Evolutionary conservation across 495 filamentous ascomycete genomes (phyloP), one percentile per base, ranked within the genome.

Genomic region (Lentithecium fluviatile): DNA sequence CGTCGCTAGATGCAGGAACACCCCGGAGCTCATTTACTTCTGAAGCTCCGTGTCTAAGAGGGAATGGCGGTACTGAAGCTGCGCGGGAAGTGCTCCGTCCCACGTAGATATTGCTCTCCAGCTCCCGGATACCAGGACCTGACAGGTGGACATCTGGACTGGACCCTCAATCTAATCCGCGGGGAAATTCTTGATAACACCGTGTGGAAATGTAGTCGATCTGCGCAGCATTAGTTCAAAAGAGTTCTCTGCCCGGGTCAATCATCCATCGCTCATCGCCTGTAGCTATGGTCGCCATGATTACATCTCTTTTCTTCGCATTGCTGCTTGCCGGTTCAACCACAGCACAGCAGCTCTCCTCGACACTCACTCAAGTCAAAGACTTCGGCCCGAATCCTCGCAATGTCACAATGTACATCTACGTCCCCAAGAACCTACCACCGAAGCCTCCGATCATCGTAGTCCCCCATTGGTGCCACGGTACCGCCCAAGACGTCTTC

Each of bases 361-460:
- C 61, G 6, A 53, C 8, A 15, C 66, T 68, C 47, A 58, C 56
- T 15, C 62, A 61, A 29, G 43, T 68, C 52, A 58, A 45, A 19
- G 34, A 53, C 21, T 68, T 65, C 40, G 66, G 61, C 6, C 53
- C 62, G 19, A 69, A 69, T 36, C 66, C 66, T 6, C 43, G 55
- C 1, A 69, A 69, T 53, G 65, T 68, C 20, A 47, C 53, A 1
- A 60, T 69, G 56, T 68, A 68, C 52, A 65, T 68, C 37, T 68
- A 68, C 34, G 52, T 68, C 12, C 65, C 60, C 19, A 53, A 68
- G 6, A 57, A 38, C 6, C 56, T 68, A 12, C 43, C 50, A 10
- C 1, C 49, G 11, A 56, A 64, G 23, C 60, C 65, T 2, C 58
- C 64, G 1, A 62, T 66, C 24, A 51, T 66, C 21, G 67, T 71